Conservation (phyloP, 768 basidiomycete species). For the Dictyophora rubrovolvata region DNA sequence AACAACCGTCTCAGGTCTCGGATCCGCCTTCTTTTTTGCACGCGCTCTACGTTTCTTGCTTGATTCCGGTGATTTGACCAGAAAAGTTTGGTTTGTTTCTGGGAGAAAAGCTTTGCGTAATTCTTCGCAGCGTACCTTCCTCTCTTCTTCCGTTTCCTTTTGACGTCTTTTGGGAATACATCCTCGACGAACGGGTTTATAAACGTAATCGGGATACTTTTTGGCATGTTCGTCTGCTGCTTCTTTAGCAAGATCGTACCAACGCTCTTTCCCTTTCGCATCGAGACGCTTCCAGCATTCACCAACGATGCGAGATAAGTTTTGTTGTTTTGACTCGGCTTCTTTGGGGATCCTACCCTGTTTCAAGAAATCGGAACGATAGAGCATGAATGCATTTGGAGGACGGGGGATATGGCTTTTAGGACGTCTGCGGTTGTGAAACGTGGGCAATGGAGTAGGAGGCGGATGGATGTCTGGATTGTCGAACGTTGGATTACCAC, state of each 20-base stretch:
- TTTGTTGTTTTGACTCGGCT: slow-evolving; percentile 43
- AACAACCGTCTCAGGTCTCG: background rate
- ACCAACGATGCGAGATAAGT: slow-evolving; percentile 67
- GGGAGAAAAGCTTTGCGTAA: background rate
- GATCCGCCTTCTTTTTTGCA: background rate
- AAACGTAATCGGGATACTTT: slow-evolving; percentile 53
- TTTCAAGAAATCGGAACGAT: slow-evolving; percentile 48
- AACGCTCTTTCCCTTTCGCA: slow-evolving; percentile 36
- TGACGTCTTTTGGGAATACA: background rate
- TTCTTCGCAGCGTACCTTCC: background rate
- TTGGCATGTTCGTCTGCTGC: slow-evolving; percentile 50
- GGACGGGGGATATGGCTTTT: slow-evolving; percentile 35
- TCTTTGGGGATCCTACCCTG: slow-evolving; percentile 30
- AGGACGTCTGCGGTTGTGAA: background rate
- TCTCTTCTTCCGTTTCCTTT: background rate
- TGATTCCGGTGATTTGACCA: background rate
- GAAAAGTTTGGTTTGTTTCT: background rate
- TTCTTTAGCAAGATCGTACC: slow-evolving; percentile 40
- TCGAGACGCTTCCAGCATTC: slow-evolving; percentile 62
- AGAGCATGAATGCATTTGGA: slow-evolving; percentile 50
- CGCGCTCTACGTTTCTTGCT: background rate
- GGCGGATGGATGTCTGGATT: background rate
- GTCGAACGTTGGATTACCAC: too few relatives aligned
- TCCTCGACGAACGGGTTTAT: slow-evolving; percentile 31
- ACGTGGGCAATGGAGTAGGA: background rate